Percentiles rank a stretch among this genome's conserved stretches.
These are phyloP conservation scores for Sugiyamaella valdiviana DNA, from an alignment of 805 yeast genomes.

Conservation along the genomic window DNA sequence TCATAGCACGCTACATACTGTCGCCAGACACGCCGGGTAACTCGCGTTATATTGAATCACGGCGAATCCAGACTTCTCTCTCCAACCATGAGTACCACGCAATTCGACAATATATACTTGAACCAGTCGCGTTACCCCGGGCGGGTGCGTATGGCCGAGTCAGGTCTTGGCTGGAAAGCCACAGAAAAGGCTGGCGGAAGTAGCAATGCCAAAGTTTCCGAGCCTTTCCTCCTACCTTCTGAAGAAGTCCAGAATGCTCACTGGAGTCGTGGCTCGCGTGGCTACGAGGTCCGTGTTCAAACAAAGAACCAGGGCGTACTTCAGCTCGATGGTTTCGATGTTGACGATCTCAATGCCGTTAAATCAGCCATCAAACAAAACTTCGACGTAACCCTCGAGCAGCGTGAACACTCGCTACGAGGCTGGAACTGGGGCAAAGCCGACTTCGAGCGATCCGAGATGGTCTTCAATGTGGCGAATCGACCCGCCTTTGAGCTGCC, in stretches of 20 bases:
- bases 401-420: conserved; percentile 82
- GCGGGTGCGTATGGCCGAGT: conserved; percentile 86
- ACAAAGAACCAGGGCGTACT: conserved; percentile 85
- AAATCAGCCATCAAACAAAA: conserved; percentile 78
- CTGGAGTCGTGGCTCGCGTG: conserved; percentile 94
- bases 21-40: not conserved
- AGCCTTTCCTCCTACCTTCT: conserved; percentile 84
- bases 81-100: conserved; percentile 31
- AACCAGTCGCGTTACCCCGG: conserved; percentile 83
- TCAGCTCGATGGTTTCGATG: conserved; percentile 86
- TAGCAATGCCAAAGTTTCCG: conserved; percentile 37
- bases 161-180: conserved; percentile 98
- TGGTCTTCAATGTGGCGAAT: conserved; percentile 77
- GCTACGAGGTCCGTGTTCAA: conserved; percentile 81
- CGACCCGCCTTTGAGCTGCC: conserved; percentile 92
- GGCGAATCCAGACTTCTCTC: not conserved
- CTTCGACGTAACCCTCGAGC: conserved; percentile 68
- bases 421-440: conserved; percentile 99
- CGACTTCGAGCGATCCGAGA: conserved; percentile 86
- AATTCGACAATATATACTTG: conserved; percentile 84
- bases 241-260: conserved; percentile 71
- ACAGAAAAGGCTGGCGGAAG: conserved; percentile 43
- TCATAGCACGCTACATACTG: not conserved
- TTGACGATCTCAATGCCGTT: conserved; percentile 67
- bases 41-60: not conserved